phyloP scores from a whole-genome alignment of 192 early-diverging fungal genomes.

The Coemansia sp. region DNA sequence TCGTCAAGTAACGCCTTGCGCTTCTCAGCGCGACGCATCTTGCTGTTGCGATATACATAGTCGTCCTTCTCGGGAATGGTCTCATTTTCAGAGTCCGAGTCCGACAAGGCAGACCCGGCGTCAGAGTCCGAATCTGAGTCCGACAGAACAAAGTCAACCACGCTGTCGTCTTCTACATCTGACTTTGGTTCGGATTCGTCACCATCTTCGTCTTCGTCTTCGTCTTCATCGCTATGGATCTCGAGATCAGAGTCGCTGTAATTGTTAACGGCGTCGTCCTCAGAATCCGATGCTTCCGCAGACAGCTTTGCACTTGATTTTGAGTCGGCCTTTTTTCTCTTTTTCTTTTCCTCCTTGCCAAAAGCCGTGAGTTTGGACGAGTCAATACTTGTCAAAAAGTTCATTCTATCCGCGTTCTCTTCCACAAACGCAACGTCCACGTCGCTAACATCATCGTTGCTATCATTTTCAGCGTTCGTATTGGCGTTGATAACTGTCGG shows the following conservation, averaged over 20 bases:
- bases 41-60: slow-evolving; percentile 38
- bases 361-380: slow-evolving; percentile 28
- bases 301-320: slow-evolving; percentile 10
- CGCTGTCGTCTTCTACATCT: not conserved
- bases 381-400: slow-evolving; percentile 40
- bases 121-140: slow-evolving; percentile 9
- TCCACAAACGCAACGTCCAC: slow-evolving; percentile 52
- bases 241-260: slow-evolving; percentile 30
- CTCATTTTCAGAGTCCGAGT: not conserved
- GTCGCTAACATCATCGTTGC: slow-evolving; percentile 40
- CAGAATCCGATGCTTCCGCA: slow-evolving; percentile 20
- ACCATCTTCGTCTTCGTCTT: slow-evolving; percentile 2
- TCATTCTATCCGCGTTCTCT: slow-evolving; percentile 30
- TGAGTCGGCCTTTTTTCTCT: slow-evolving; percentile 6
- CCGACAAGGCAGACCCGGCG: slow-evolving; percentile 6
- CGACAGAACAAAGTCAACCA: slow-evolving; percentile 12
- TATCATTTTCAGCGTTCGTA: slow-evolving; percentile 1
- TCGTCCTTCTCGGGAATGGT: not conserved
- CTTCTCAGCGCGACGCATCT: slow-evolving; percentile 38
- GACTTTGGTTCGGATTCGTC: slow-evolving; percentile 10
- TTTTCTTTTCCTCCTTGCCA: slow-evolving; percentile 37
- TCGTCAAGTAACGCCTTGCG: slow-evolving; percentile 46
- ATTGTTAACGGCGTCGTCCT: slow-evolving; percentile 18
- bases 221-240: slow-evolving; percentile 25
- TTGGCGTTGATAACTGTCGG: not conserved